Percentiles rank a stretch among this genome's conserved stretches.
These are phyloP conservation scores for Passiflora organensis DNA, from an alignment of 345 rosid genomes.

Conservation along the genomic window DNA sequence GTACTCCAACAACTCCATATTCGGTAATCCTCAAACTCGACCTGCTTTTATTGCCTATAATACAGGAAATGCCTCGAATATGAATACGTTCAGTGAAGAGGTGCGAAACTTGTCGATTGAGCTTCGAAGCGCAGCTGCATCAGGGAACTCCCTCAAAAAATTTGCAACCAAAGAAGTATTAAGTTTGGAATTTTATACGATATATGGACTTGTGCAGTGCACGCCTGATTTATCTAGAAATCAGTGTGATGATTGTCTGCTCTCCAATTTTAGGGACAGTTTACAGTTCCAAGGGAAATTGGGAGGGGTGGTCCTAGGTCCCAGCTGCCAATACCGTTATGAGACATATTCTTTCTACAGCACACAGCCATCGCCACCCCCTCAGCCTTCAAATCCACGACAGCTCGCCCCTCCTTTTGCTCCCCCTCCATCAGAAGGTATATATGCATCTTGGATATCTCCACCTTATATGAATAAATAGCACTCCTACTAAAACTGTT, in stretches of 20 bases:
- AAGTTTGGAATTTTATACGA: constrained; percentile 10
- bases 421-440: too few relatives aligned
- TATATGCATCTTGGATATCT: too few relatives aligned
- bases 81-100: constrained; percentile 2
- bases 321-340: constrained; percentile 42
- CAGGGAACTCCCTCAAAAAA: constrained; percentile 23
- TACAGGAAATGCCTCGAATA: neutral
- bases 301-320: constrained; percentile 32
- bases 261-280: constrained; percentile 27
- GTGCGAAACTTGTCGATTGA: constrained; percentile 4
- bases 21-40: neutral
- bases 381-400: neutral
- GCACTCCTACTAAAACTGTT: too few relatives aligned
- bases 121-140: constrained; percentile 11
- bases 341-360: constrained; percentile 34
- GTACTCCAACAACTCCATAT: constrained; percentile 15
- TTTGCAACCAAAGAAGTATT: constrained; percentile 24
- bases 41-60: fast-evolving
- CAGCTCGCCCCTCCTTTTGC: neutral
- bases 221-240: constrained; percentile 35
- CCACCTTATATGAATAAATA: too few relatives aligned
- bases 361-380: neutral
- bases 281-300: constrained; percentile 21
- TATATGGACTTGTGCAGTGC: constrained; percentile 50
- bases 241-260: neutral